Evolutionary conservation across 106 monocot species (phyloP), one percentile per base, ranked within the genome.

Genomic region (Dendrobium officinale): DNA sequence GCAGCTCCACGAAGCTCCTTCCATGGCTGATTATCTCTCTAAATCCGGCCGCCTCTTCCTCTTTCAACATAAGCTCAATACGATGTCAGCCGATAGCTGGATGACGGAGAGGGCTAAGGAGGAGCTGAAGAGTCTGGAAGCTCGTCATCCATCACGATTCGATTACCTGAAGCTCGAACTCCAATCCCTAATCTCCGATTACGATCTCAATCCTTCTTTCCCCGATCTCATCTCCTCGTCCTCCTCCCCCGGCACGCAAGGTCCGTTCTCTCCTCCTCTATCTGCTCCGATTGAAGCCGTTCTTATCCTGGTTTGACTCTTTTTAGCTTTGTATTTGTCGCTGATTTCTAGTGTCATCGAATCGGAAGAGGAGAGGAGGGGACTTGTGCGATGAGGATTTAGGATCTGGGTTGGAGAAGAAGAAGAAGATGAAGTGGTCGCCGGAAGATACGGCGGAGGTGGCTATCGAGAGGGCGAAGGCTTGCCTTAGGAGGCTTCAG

Each of bases 151-250:
- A 13, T 16, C 27, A 9, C 70, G 70, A 27, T 70, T 70, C 37
- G 70, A 70, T 33, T 70, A 70, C 33, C 70, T 70, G 15, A 70
- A 70, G 70, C 70, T 70, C 70, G 70, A 70, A 15, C 70, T 70
- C 33, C 70, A 70, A 37, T 31, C 37, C 8, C 70, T 70, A 4
- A 70, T 70, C 70, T 70, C 70, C 70, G 70, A 70, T 70, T 70
- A 11, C 33, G 70, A 70, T 31, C 33, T 4, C 70, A 15, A 27
- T 70, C 70, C 70, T 33, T 66, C 64, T 22, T 22, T 66, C 0
- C 6, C 24, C 24, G 9, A 66, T 64, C 64, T 20, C 22, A 4
- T 64, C 64, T 22, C 20, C 64, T 15, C 33, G 33, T 70, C 70
- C 29, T 10, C 27, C 15, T 61, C 19, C 4, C 33, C 70, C 15